Conservation (phyloP, 2,329 filamentous ascomycete genomes). For the Periconia digitata region DNA sequence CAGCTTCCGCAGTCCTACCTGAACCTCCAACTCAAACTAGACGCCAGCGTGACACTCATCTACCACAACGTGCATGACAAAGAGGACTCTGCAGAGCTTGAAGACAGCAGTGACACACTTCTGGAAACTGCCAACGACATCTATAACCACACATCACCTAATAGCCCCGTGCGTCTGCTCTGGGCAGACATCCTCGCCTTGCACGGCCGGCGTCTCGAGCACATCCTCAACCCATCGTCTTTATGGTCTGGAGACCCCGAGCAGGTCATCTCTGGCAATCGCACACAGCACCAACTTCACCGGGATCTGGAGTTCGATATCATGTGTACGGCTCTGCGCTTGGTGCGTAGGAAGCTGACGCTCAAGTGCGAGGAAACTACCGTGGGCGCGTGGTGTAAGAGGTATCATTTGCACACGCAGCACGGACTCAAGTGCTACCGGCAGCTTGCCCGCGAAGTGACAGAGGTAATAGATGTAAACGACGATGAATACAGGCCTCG, state of each 20-base stretch:
- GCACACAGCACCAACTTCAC: conserved; percentile 7
- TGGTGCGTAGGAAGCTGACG: conserved; percentile 25
- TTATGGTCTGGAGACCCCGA: background rate
- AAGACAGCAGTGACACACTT: background rate
- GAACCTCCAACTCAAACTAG: background rate
- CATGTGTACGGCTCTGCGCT: conserved; percentile 27
- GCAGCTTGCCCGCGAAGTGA: conserved; percentile 7
- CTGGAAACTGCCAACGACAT: conserved; percentile 15
- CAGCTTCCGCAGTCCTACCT: background rate
- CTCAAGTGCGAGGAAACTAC: conserved; percentile 33
- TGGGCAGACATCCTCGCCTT: conserved; percentile 38
- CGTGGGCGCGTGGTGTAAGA: conserved; percentile 31
- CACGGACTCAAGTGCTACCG: conserved; percentile 26
- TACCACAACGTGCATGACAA: background rate
- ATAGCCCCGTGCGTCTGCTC: conserved; percentile 28
- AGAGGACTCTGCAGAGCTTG: background rate
- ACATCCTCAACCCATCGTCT: background rate
- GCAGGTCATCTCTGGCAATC: background rate
- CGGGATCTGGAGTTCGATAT: conserved; percentile 24
- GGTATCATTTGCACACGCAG: conserved; percentile 35
- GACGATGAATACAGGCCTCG: too few species aligned
- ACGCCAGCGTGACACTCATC: background rate
- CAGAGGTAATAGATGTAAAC: background rate
- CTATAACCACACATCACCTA: conserved; percentile 20
- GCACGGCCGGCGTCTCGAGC: conserved; percentile 18